Base-by-base conservation (phyloP, 176 grass and related monocot genomes). In the Lolium perenne region DNA sequence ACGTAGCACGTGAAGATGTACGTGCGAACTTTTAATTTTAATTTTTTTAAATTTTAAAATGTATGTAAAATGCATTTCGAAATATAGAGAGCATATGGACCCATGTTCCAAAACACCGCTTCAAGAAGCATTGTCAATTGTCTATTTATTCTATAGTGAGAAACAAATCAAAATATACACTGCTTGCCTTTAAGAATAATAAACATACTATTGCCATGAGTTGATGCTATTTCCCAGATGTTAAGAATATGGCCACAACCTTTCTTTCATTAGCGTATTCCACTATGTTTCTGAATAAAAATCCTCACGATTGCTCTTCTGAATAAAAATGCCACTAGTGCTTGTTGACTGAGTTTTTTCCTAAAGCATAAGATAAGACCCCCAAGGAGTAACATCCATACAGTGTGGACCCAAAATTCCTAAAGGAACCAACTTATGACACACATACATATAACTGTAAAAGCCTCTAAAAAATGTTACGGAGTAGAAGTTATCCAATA, bases 251-350 rank as follows among this genome's bases (percentile, higher is more conserved):
- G 5, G 55, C 18, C 54, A 78, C 17, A 58, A 6, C 26, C 26
- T 77, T 77, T 29, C 10, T 77, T 26, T 66, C 35, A 35, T 66
- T 16, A 13, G 22, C 7, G 23, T 51, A 29, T 74, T 74, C 2
- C 14, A 25, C 22, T 29, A 51, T 51, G 47, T 2, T 35, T 35
- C 32, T 35, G 32, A 35, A 35, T 35, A 35, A 35, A 35, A 35
- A 35, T 35, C 2, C 32, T 35, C 1, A 35, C 32, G 32, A 35
- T 35, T 35, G 32, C 32, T 35, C 32, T 74, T 72, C 20, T 25
- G 7, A 25, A 74, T 74, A 74, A 74, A 74, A 74, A 49, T 74
- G 6, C 21, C 12, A 48, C 71, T 74, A 49, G 71, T 49, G 71
- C 71, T 25, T 25, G 13, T 74, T 26, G 45, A 49, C 45, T 49